Evolutionary conservation across 768 basidiomycete genomes (phyloP), one percentile per base, ranked within the genome.

Genomic region (Russula foetens): DNA sequence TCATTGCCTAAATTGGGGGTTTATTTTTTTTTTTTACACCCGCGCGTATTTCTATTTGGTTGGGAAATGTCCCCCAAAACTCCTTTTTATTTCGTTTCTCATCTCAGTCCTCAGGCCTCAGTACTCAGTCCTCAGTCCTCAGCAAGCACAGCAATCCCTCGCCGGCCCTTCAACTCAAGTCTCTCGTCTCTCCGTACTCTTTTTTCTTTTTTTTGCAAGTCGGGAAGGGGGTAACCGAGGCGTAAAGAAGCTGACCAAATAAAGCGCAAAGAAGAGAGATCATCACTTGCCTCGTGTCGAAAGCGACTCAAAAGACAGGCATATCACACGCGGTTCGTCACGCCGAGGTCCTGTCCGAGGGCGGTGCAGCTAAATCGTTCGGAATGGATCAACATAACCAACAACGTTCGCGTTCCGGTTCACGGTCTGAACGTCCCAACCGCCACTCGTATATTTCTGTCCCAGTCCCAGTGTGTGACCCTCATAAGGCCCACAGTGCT

Each of bases 321-420:
- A 24, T 61, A 56, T 61, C 60, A 62, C 50, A 53, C 60, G 56
- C 60, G 19, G 26, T 51, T 53, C 33, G 44, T 23, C 50, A 38
- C 56, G 60, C 60, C 60, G 46, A 38, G 38, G 44, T 14, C 60
- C 60, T 41, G 60, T 62, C 45, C 9, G 31, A 26, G 31, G 60
- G 60, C 60, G 47, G 60, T 62, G 51, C 56, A 24, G 23, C 49
- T 57, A 52, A 46, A 29, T 59, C 45, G 46, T 26, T n/a, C 46
- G 28, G 1, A 47, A 62, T 62, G 60, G 60, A 62, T 62, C 60
- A 57, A 57, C 56, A 60, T 49, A 46, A 35, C 44, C 60, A 51
- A 23, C 6, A 12, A 12, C 55, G 55, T 43, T 46, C 50, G 50
- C 60, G 60, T 58, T 62, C 55, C 55, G 53, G 60, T 62, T 62